Evolutionary conservation across 2,329 filamentous ascomycete genomes (phyloP), one percentile per base, ranked within the genome.

Genomic region (Colletotrichum theobromicola): DNA sequence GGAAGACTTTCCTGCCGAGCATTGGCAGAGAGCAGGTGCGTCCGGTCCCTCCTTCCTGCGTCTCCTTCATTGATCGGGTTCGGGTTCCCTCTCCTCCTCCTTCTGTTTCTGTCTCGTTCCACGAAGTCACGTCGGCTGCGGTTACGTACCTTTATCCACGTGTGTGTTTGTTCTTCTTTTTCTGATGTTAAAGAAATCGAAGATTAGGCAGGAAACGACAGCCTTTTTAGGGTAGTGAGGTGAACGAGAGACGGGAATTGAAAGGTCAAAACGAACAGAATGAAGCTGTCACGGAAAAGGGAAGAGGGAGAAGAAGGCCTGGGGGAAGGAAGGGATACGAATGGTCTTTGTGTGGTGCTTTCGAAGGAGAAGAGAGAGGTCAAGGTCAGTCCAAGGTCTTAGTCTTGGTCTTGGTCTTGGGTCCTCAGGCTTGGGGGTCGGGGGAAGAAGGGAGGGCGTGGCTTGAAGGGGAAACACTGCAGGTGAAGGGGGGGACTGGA

Each of bases 201-300:
- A 74, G 64, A 57, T 75, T 76, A 76, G 75, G 70, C 70, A 79
- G 81, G 57, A 63, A 42, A 67, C n/a, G 26, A 67, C 35, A 50
- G 42, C 67, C 55, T 61, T 70, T 58, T 28, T 73, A 26, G 34
- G 26, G 62, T 74, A 72, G 42, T 42, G 21, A 15, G 68, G 58
- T 74, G 72, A 85, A 84, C 83, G 83, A 85, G 81, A 75, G 83
- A 81, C 81, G 76, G 78, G 82, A 84, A 85, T 79, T 77, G 79
- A 84, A 84, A 68, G 66, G 73, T 70, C 64, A 65, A 72, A 68
- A 69, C 67, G 72, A 72, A 72, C 69, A 77, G 53, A 72, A 70
- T 63, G 70, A 75, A 70, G 74, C 70, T 70, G 70, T 75, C 70
- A 74, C 74, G 74, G 71, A 75, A 74, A 70, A 61, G 74, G 42